Evolutionary conservation across 345 rosid genomes (phyloP), one percentile per base, ranked within the genome.

Genomic region (Adansonia digitata): DNA sequence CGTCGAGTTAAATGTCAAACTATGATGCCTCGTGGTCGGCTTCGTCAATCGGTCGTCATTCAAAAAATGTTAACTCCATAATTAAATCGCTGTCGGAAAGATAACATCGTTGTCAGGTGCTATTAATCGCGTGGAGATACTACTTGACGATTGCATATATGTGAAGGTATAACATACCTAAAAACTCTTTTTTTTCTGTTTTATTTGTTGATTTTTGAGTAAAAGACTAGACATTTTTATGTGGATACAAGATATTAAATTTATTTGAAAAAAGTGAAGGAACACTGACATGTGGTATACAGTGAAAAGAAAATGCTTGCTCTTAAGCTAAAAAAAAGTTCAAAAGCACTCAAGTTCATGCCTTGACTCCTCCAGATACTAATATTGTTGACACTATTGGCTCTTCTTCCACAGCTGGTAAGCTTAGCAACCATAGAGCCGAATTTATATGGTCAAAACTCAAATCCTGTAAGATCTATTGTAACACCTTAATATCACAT

Each of bases 341-440:
- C 59, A 91, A 86, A 79, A 82, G 88, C 80, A 79, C 88, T 13
- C 96, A 91, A 86, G 85, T 91, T 70, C 94, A 91, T 67, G 93
- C 94, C 72, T 81, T 86, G 37, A 79, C 31, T 69, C 59, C 84
- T 48, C 86, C 84, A 12, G 90, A 89, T 69, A 65, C 79, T 39
- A 57, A 77, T 51, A 40, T 83, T 51, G 80, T 85, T 49, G 70
- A 56, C 80, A 60, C 57, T 22, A 49, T 10, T 15, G 73, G 61
- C 20, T 34, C 71, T 65, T 53, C 77, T 59, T 55, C 75, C 24
- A 64, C 13, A 13, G 62, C 70, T 3, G 29, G 71, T 57, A 76
- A 78, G 64, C 69, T 61, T 74, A 75, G 69, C 71, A 78, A 59
- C 49, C 84, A 76, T 69, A 85, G 81, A 43, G 43, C 78, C 43